A percentile compares a stretch with the other conserved stretches of the same genome.
These are phyloP conservation scores for Nyctanthes arbortristis DNA, from an alignment of 257 asterid species.

Conservation along the genomic window DNA sequence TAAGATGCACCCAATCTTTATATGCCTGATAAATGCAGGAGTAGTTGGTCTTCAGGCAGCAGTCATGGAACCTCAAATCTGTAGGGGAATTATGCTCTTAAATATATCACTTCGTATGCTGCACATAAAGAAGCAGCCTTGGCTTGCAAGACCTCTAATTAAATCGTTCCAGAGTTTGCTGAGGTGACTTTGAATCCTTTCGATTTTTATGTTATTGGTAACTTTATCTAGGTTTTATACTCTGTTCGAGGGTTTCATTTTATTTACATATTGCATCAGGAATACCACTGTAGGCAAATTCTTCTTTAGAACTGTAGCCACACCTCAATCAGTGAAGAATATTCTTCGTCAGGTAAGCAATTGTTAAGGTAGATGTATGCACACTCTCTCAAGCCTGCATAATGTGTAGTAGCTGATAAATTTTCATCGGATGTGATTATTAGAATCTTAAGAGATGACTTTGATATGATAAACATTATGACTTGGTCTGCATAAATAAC, in stretches of 20 bases:
- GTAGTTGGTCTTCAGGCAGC: constrained; percentile 98
- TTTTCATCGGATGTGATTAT: neutral
- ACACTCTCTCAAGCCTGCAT: neutral
- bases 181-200: constrained; percentile 41
- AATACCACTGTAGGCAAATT: constrained; percentile 72
- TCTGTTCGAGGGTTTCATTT: constrained; percentile 1
- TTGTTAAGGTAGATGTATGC: neutral
- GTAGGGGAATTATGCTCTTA: constrained; percentile 77
- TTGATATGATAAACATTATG: neutral
- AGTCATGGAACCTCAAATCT: constrained; percentile 55
- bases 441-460: neutral
- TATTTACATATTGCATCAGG: constrained; percentile 36
- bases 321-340: constrained; percentile 73
- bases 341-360: constrained; percentile 81
- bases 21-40: constrained; percentile 46
- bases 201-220: neutral
- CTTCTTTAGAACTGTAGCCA: constrained; percentile 76
- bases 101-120: constrained; percentile 93
- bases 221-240: neutral
- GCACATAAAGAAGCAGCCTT: constrained; percentile 89
- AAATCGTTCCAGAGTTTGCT: constrained; percentile 77
- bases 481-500: neutral
- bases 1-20: neutral
- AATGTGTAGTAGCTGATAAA: neutral
- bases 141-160: constrained; percentile 82